Base-by-base conservation (phyloP, 306 rosid genomes). In the Mimosa pudica region DNA sequence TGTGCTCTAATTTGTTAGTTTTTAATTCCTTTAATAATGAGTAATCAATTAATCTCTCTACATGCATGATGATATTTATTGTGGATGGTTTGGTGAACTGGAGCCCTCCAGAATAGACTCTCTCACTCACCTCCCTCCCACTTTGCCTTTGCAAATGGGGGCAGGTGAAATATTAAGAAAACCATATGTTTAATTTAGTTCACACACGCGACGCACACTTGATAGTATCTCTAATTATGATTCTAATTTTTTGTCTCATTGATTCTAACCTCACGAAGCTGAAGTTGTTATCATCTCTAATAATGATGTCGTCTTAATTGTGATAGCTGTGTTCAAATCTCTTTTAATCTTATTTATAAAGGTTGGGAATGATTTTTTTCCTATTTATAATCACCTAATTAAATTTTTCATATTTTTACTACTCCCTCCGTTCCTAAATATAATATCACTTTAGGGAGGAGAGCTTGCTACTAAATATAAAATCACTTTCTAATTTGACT, bases 81-180 rank as follows among this genome's bases (percentile, higher is more conserved):
- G 83, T 75, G 83, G 80, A 51, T 62, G 83, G 76, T 83, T 83
- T 70, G 83, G 83, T 79, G 36, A 58, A 41, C 68, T 54, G 47
- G 71, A 52, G 79, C 83, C 82, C 77, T 46, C 83, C 83, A 61
- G 71, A 83, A n/a, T 83, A 47, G 81, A 83, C 83, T 79, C 77
- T 44, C 77, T 44, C 61, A 44, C 18, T 82, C 61, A 44, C 18
- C 77, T 20, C 18, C 32, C 41, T 48, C 45, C 46, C 36, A 73
- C 65, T 5, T 35, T 73, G 65, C 49, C 63, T 73, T 54, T 24
- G n/a, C 58, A 71, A 54, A 36, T 65, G 38, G 73, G 48, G 48
- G 80, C 72, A 47, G 47, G 48, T 75, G 13, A 45, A 16, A 30
- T 36, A 54, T 18, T 9, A 20, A 44, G 10, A 35, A 14, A 38